Evolutionary conservation across 805 yeast genomes (phyloP).

Genomic region (Kuraishia capsulata): DNA sequence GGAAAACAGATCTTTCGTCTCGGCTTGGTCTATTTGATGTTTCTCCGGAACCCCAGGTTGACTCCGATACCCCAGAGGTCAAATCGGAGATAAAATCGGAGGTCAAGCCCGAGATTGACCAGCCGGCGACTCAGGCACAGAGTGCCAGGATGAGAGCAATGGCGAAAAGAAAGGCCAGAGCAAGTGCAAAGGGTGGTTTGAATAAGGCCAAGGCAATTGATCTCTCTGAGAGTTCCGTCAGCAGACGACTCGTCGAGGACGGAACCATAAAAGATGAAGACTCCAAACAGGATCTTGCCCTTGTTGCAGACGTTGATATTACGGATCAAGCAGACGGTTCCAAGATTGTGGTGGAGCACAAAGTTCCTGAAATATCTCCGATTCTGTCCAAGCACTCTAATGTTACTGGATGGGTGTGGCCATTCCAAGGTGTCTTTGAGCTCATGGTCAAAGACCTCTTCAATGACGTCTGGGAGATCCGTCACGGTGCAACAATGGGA

Average conservation of each 20-base stretch:
- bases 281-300: conserved; percentile 5
- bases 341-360: conserved; percentile 78
- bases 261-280: conserved; percentile 20
- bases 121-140: conserved; percentile 16
- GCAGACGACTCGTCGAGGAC: conserved; percentile 39
- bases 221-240: conserved; percentile 61
- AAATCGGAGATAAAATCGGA: conserved; percentile 9
- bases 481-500: conserved; percentile 95
- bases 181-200: conserved; percentile 44
- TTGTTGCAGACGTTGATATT: conserved; percentile 29
- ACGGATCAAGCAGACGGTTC: conserved; percentile 76
- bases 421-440: conserved; percentile 88
- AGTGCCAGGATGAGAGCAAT: conserved; percentile 84
- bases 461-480: conserved; percentile 83
- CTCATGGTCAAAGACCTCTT: conserved; percentile 69
- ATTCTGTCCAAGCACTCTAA: conserved; percentile 62
- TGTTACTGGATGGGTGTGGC: conserved; percentile 79
- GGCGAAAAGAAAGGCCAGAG: conserved; percentile 87
- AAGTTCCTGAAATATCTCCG: conserved; percentile 54
- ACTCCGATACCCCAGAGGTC: conserved; percentile 5
- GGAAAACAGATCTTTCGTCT: conserved; percentile 18
- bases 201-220: conserved; percentile 46
- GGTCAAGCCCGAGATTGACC: background rate
- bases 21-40: conserved; percentile 15
- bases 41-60: background rate